Percentiles rank a stretch among this genome's conserved stretches.
Conservation (phyloP, 2,329 filamentous ascomycete species). For the Aspergillus tubingensis region DNA sequence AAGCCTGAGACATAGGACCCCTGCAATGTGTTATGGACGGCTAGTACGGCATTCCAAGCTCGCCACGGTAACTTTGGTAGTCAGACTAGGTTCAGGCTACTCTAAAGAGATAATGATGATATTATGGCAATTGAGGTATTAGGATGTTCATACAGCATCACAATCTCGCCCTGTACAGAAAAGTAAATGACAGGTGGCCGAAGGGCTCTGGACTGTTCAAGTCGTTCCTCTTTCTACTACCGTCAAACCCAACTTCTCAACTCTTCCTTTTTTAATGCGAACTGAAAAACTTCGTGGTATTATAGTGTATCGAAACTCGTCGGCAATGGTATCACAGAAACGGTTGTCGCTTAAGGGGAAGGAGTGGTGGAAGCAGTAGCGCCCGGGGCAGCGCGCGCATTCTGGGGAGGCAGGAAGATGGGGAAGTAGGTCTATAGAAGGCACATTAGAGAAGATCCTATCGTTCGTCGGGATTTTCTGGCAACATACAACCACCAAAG, state of each 20-base stretch:
- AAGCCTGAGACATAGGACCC: not conserved
- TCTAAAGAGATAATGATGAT: not conserved
- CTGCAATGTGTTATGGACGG: not conserved
- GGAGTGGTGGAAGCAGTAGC: constrained; percentile 50
- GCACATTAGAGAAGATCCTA: constrained; percentile 15
- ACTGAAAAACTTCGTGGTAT: not conserved
- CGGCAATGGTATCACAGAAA: constrained; percentile 10
- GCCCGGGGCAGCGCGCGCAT: constrained; percentile 38
- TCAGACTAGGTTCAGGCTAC: not conserved
- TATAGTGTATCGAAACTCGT: not conserved
- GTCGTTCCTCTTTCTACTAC: not conserved
- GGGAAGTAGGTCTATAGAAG: constrained; percentile 62
- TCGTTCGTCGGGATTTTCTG: constrained; percentile 10
- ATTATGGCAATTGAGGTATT: constrained; percentile 8
- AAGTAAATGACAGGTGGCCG: not conserved
- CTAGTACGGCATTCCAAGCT: not conserved
- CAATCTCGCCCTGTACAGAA: not conserved
- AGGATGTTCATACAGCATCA: constrained; percentile 2
- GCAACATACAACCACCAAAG: constrained; percentile 53
- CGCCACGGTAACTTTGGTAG: not conserved
- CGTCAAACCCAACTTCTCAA: not conserved
- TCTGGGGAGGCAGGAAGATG: constrained; percentile 62
- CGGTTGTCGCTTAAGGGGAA: constrained; percentile 15
- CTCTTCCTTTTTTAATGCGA: not conserved
- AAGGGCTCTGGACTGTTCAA: not conserved